Base-by-base conservation (phyloP, 768 basidiomycete species). In the Collybia nuda region DNA sequence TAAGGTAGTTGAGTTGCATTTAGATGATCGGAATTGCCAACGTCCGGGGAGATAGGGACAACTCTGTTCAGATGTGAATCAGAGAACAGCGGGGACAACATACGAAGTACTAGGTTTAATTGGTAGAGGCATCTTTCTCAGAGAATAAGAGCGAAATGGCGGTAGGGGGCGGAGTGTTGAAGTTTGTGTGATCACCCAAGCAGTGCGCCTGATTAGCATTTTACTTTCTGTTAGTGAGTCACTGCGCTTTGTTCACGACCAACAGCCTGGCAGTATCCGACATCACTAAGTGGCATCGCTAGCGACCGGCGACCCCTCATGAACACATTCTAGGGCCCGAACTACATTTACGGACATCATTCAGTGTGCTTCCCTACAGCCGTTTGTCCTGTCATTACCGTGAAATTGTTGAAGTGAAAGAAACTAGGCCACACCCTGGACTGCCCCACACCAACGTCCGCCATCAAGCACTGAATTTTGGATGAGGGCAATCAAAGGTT, bases 401-500 rank as follows among this genome's bases (percentile, higher is more conserved):
- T 32, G 9, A 32, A 14, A 4, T 14, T 2, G 3, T 14, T 11
- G 9, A 14, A 11, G 32, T 14, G 32, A 32, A 14, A 32, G 32
- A 32, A 32, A 32, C 32, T 32, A 32, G 32, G 3, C 32, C 32
- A 32, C 32, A 32, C 32, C 32, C 24, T 26, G 24, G 24, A 26
- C 24, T 7, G 7, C 24, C 7, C 32, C 32, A 32, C 32, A 32
- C 42, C 22, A 23, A 43, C 42, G 17, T 28, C 32, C 37, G 45
- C 43, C 28, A 26, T 49, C 39, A 21, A 39, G 22, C 46, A 52
- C 21, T 39, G 21, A 11, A 42, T 42, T 18, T 42, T 35, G 6
- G 26, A 86, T 86, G 84, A 81, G 79, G 55, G 84, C 85, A 29
- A 81, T 85, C 58, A 83, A 81, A 74, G 81, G 85, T 79, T 48